Evolutionary conservation across 768 basidiomycete species (phyloP).

Genomic region (Galerina sulciceps): DNA sequence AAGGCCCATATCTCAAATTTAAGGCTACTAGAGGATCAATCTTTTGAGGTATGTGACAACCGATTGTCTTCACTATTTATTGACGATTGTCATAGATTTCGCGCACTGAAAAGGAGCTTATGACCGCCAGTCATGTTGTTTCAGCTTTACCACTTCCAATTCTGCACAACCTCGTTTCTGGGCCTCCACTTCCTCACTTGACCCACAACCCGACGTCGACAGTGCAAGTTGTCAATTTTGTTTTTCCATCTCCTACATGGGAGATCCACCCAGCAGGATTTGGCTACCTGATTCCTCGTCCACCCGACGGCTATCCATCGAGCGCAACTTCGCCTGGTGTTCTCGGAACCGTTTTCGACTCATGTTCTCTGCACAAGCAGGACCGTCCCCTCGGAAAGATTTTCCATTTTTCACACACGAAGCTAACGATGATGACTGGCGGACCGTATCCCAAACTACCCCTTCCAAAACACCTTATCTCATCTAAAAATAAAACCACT

Average conservation of each 20-base stretch:
- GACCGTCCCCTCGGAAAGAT: constrained; percentile 27
- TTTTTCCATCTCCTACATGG: constrained; percentile 62
- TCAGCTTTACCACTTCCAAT: constrained; percentile 76
- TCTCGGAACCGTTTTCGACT: constrained; percentile 92
- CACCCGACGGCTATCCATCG: constrained; percentile 52
- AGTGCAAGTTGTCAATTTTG: constrained; percentile 87
- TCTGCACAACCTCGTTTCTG: constrained; percentile 46
- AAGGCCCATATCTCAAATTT: constrained; percentile 45
- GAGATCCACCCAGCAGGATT: constrained; percentile 84
- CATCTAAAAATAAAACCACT: constrained; percentile 24
- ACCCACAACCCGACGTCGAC: constrained; percentile 73
- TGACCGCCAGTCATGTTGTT: constrained; percentile 65
- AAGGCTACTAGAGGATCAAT: constrained; percentile 32
- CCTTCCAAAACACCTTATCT: constrained; percentile 27
- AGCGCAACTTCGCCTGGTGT: constrained; percentile 42
- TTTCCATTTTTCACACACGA: constrained; percentile 52
- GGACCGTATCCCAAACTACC: constrained; percentile 61
- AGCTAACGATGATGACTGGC: constrained; percentile 90
- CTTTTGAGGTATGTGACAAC: constrained; percentile 47
- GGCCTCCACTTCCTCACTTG: constrained; percentile 61
- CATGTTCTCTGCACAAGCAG: constrained; percentile 70
- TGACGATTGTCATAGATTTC: constrained; percentile 19
- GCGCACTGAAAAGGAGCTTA: constrained; percentile 22
- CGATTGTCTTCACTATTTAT: constrained; percentile 1
- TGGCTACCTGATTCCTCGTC: constrained; percentile 92